These are phyloP conservation scores for Zea luxurians DNA, from an alignment of 176 grass and related monocot genomes.

Conservation along the genomic window DNA sequence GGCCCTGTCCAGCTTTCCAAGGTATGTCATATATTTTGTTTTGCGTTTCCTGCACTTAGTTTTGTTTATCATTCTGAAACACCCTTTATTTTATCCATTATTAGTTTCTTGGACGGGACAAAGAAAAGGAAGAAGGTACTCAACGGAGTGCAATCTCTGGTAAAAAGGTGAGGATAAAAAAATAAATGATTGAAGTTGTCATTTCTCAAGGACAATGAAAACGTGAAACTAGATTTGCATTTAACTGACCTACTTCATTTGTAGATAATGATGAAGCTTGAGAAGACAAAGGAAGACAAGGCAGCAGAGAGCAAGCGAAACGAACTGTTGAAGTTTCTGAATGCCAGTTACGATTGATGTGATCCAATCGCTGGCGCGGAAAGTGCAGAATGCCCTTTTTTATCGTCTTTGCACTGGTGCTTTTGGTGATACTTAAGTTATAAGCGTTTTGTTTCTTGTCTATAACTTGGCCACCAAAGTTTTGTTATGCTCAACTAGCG, in stretches of 20 bases:
- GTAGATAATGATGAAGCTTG: conserved; percentile 89
- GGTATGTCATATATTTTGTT: conserved; percentile 47
- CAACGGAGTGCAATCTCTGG: conserved; percentile 91
- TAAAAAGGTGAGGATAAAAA: conserved; percentile 71
- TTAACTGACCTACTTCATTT: conserved; percentile 25
- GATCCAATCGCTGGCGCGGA: background rate
- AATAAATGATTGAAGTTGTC: background rate
- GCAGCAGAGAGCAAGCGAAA: conserved; percentile 83
- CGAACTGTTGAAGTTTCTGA: conserved; percentile 86
- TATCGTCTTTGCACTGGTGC: background rate
- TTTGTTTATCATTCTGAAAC: background rate
- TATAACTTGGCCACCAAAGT: background rate
- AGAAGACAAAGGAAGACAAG: conserved; percentile 96
- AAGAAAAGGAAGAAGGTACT: conserved; percentile 82
- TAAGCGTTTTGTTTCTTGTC: conserved; percentile 27
- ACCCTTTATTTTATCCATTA: conserved; percentile 28
- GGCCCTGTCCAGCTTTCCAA: conserved; percentile 95
- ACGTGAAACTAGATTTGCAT: background rate
- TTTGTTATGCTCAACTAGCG: conserved; percentile 15
- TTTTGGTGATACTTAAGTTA: conserved; percentile 5
- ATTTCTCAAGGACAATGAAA: background rate
- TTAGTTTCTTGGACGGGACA: conserved; percentile 84
- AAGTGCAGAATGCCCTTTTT: conserved; percentile 2
- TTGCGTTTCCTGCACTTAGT: background rate
- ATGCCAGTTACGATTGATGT: conserved; percentile 83